Evolutionary conservation across 2,329 filamentous ascomycete genomes (phyloP), one percentile per base, ranked within the genome.

Genomic region (Hymenoscyphus repandus): DNA sequence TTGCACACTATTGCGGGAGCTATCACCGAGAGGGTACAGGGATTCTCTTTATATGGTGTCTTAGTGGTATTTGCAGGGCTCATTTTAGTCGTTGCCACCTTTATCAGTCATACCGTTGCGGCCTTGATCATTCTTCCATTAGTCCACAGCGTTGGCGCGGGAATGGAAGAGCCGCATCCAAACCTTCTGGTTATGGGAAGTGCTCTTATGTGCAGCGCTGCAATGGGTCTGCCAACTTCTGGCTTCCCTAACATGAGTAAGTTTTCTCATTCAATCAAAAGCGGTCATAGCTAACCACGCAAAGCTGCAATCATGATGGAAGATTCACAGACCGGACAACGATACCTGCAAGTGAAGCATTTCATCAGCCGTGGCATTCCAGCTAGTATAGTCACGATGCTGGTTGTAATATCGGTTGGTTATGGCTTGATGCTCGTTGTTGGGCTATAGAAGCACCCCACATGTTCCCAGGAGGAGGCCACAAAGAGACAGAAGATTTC

Each of bases 231-330:
- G 69, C 93, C 93, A 2, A 99, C 93, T 0, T 92, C 86, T 66
- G 95, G 93, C 7, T 99, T 99, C 73, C 93, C 93, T 1, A 99
- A 99, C 62, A 99, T 99, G 93, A 99, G 91, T 96, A 81, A 78
- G 90, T 87, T 41, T 40, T 36, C n/a, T 27, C 50, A 18, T 52
- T 27, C 31, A 50, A 45, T 52, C 34, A 13, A 38, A 52, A 22
- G 27, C 7, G 22, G 6, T 18, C 1, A 7, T 45, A 50, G 27
- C 56, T 64, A 53, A 63, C 46, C 27, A 34, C 43, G 33, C 2
- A 40, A 57, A 95, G 90, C 93, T 64, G 93, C 93, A 3, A 97
- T 99, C 64, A 97, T 99, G 93, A 97, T 97, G 77, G 93, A 99
- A 71, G 92, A 99, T 63, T 80, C 88, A 0, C 79, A 86, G 57